Evolutionary conservation across 345 rosid species (phyloP).

Genomic region (Brassica incana): DNA sequence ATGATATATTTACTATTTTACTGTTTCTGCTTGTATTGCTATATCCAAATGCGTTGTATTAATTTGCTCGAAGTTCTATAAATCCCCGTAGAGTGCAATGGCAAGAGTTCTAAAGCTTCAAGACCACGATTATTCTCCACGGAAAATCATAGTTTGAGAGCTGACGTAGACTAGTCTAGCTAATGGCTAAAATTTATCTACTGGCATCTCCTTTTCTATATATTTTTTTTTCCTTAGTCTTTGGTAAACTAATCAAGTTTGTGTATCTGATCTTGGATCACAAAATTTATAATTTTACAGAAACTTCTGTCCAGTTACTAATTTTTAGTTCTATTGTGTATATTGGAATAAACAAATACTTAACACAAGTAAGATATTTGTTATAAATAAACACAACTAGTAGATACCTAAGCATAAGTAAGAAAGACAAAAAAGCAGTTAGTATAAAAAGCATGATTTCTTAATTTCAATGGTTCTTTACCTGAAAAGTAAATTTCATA

Average conservation of each 20-base stretch:
- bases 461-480: too few relatives aligned
- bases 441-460: too few relatives aligned
- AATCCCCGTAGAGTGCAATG: neutral
- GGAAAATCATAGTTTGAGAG: neutral
- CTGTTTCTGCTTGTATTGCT: neutral
- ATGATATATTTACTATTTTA: neutral
- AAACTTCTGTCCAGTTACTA: neutral
- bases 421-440: too few relatives aligned
- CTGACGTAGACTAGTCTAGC: neutral
- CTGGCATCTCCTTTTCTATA: neutral
- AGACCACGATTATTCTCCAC: neutral
- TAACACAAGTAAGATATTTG: too few relatives aligned
- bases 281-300: neutral
- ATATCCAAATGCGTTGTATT: neutral
- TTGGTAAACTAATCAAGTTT: neutral
- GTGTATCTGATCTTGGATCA: neutral
- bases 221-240: neutral
- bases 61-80: neutral
- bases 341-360: too few relatives aligned
- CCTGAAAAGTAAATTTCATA: too few relatives aligned
- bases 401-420: too few relatives aligned
- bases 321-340: neutral
- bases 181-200: neutral
- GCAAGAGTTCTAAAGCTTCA: constrained; percentile 12
- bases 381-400: too few relatives aligned